These are phyloP conservation scores for Cucumis melo DNA, from an alignment of 306 rosid genomes.

Conservation along the genomic window DNA sequence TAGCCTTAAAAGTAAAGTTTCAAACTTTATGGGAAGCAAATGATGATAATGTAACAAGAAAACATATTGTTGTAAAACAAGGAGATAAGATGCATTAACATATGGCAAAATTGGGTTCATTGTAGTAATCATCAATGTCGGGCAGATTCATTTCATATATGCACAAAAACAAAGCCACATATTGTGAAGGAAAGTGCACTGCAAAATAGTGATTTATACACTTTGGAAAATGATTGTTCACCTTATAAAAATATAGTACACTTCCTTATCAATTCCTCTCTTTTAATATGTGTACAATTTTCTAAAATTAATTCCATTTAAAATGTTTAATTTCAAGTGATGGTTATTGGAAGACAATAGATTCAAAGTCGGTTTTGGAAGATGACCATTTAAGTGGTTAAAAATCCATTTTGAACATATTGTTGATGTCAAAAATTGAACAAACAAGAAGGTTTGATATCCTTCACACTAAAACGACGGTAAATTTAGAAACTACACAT, in stretches of 20 bases:
- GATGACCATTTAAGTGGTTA: no score
- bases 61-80: neutral
- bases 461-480: no score
- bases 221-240: neutral
- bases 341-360: no score
- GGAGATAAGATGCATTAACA: conserved; percentile 1
- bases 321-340: neutral
- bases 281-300: no score
- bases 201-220: conserved; percentile 3
- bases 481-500: no score
- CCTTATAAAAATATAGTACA: neutral
- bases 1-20: neutral
- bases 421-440: no score
- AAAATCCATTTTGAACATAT: no score
- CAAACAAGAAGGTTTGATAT: no score
- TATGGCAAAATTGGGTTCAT: neutral
- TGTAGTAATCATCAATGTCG: neutral
- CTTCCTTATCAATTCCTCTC: neutral
- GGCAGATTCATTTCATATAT: neutral
- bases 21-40: neutral
- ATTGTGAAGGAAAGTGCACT: neutral
- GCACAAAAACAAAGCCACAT: neutral
- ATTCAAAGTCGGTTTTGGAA: no score
- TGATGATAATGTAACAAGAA: neutral
- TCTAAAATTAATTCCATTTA: no score